Conservation (phyloP, 164 flowering plant species). For the Macadamia tetraphylla region DNA sequence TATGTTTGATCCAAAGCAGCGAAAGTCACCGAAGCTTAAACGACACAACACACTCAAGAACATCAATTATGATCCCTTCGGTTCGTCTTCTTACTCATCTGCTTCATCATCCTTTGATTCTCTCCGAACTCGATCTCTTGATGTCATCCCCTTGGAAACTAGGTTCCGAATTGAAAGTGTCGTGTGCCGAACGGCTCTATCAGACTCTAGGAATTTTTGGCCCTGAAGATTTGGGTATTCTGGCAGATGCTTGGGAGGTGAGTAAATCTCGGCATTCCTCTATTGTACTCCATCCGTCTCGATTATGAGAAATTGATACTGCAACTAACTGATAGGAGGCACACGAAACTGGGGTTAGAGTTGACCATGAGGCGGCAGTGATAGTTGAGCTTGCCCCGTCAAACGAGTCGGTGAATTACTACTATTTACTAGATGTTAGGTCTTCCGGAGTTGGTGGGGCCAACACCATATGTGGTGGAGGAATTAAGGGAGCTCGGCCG, state of each 20-base stretch:
- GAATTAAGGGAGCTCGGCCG: constrained; percentile 81
- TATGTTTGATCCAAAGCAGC: background rate
- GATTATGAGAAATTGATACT: constrained; percentile 14
- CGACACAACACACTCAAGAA: constrained; percentile 67
- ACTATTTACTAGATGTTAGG: constrained; percentile 1
- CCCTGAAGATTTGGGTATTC: constrained; percentile 75
- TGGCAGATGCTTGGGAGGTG: constrained; percentile 8
- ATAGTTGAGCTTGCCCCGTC: background rate
- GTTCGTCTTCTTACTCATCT: background rate
- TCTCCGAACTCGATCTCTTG: too few species aligned
- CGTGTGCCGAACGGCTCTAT: constrained; percentile 53
- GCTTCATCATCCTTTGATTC: too few species aligned
- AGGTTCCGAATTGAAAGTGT: constrained; percentile 71
- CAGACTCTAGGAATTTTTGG: constrained; percentile 65
- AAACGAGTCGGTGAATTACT: background rate
- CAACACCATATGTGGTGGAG: constrained; percentile 38
- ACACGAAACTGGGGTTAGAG: constrained; percentile 8
- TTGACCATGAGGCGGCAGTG: background rate
- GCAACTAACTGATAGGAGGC: background rate
- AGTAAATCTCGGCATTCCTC: constrained; percentile 13
- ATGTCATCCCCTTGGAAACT: constrained; percentile 16
- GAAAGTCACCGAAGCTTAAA: constrained; percentile 49
- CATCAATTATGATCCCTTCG: constrained; percentile 47
- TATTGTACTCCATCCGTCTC: constrained; percentile 29
- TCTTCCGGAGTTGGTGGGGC: constrained; percentile 1